phyloP scores from a whole-genome alignment of 352 stramenopile genomes.

The Pythium biforme region DNA sequence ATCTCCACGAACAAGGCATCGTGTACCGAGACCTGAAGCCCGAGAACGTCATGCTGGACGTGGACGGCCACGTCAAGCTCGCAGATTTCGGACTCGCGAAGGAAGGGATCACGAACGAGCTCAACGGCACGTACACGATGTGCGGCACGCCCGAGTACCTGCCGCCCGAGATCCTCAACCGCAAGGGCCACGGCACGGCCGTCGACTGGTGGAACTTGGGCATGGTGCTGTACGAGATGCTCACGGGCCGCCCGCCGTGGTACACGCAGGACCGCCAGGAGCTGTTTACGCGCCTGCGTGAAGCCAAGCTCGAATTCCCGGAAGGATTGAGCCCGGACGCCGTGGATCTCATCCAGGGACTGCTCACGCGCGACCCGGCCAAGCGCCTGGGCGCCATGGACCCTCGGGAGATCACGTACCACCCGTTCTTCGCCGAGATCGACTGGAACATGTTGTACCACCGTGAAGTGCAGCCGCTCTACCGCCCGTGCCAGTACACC shows the following conservation, averaged over 20 bases:
- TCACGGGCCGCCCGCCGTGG: conserved; percentile 83
- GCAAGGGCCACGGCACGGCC: conserved; percentile 77
- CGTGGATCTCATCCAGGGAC: conserved; percentile 73
- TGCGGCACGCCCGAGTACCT: conserved; percentile 89
- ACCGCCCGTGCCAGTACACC: conserved; percentile 64
- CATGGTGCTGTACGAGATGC: conserved; percentile 90
- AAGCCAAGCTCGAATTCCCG: conserved; percentile 77
- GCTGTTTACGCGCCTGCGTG: conserved; percentile 74
- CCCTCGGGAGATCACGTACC: conserved; percentile 78
- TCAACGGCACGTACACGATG: conserved; percentile 75
- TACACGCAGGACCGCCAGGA: conserved; percentile 86
- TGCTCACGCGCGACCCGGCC: conserved; percentile 81
- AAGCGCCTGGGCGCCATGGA: conserved; percentile 71
- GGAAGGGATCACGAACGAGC: conserved; percentile 85
- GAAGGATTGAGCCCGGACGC: conserved; percentile 70
- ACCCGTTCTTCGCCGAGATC: conserved; percentile 80
- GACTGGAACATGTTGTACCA: conserved; percentile 84
- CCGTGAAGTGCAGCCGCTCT: conserved; percentile 78
- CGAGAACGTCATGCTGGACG: conserved; percentile 94
- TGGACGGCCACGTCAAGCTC: conserved; percentile 96
- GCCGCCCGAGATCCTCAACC: conserved; percentile 80
- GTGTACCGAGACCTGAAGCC: conserved; percentile 96
- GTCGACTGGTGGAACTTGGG: conserved; percentile 91
- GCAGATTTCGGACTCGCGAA: conserved; percentile 98
- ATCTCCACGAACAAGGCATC: conserved; percentile 94